phyloP scores from a whole-genome alignment of 139 green algal species.

The Tetraselmis chui region DNA sequence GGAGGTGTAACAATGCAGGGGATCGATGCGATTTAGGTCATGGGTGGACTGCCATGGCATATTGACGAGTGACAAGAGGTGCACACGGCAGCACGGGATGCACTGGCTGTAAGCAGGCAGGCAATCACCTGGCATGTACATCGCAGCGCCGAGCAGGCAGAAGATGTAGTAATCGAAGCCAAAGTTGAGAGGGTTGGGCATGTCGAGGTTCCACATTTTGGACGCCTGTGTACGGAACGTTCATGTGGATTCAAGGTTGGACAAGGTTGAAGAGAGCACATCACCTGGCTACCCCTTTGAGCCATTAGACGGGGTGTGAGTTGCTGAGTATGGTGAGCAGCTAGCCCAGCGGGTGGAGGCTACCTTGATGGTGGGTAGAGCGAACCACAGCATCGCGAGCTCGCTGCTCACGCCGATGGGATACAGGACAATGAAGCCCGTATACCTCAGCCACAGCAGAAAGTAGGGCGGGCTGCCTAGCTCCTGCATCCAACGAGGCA shows the following conservation, averaged over 20 bases:
- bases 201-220: constrained; percentile 34
- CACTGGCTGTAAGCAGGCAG: too few species aligned
- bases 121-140: constrained; percentile 63
- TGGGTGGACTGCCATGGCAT: too few species aligned
- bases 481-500: constrained; percentile 30
- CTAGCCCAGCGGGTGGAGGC: not conserved
- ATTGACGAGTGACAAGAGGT: too few species aligned
- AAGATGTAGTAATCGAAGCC: constrained; percentile 67
- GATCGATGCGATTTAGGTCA: constrained; percentile 1
- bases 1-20: not conserved
- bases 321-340: constrained; percentile 7
- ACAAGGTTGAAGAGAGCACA: too few species aligned
- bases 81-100: too few species aligned
- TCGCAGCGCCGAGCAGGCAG: constrained; percentile 33
- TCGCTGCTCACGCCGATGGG: constrained; percentile 80
- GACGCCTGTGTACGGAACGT: not conserved
- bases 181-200: constrained; percentile 83
- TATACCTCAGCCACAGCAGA: constrained; percentile 84
- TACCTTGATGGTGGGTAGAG: constrained; percentile 48
- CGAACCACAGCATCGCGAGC: constrained; percentile 71
- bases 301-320: not conserved
- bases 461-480: constrained; percentile 45
- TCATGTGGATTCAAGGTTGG: too few species aligned
- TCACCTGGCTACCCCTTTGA: too few species aligned
- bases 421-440: constrained; percentile 86